These are phyloP conservation scores for Venturia oleaginea DNA, from an alignment of 2,329 filamentous ascomycete genomes.

Conservation along the genomic window DNA sequence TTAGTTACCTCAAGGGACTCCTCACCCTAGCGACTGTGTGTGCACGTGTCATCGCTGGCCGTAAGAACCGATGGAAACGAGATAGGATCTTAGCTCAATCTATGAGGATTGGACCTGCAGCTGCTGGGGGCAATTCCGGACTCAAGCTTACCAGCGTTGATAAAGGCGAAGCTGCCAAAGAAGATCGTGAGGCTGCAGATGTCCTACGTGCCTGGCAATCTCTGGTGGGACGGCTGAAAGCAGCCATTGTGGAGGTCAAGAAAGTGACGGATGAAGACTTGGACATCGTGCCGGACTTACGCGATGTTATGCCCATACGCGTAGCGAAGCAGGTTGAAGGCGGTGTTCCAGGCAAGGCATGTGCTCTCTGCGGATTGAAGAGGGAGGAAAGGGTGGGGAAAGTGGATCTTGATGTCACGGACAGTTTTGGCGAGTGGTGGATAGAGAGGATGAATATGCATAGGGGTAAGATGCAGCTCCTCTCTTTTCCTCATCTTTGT, in stretches of 20 bases:
- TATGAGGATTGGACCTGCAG: conserved; percentile 74
- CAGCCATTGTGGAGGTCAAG: conserved; percentile 46
- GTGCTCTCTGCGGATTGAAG: conserved; percentile 79
- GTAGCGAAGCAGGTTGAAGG: conserved; percentile 52
- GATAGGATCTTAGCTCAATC: conserved; percentile 76
- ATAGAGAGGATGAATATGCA: conserved; percentile 56
- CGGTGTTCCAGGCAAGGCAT: conserved; percentile 68
- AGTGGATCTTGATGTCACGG: conserved; percentile 68
- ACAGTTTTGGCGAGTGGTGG: conserved; percentile 98
- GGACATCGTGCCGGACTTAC: conserved; percentile 57
- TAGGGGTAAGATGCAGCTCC: conserved; percentile 55
- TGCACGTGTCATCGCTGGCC: conserved; percentile 73
- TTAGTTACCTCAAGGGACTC: conserved; percentile 56
- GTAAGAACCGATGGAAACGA: conserved; percentile 82
- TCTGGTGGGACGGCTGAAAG: conserved; percentile 64
- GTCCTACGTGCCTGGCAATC: conserved; percentile 66
- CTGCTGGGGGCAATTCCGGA: conserved; percentile 58
- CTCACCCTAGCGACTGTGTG: conserved; percentile 56
- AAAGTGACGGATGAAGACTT: conserved; percentile 37
- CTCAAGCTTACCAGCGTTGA: conserved; percentile 91
- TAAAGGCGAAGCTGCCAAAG: conserved; percentile 69
- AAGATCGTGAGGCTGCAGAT: conserved; percentile 77
- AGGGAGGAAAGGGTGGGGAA: conserved; percentile 73
- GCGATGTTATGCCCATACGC: conserved; percentile 58
- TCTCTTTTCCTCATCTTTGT: conserved; percentile 23